Base-by-base conservation (phyloP, 2,329 filamentous ascomycete genomes). In the Colletotrichum lupini region DNA sequence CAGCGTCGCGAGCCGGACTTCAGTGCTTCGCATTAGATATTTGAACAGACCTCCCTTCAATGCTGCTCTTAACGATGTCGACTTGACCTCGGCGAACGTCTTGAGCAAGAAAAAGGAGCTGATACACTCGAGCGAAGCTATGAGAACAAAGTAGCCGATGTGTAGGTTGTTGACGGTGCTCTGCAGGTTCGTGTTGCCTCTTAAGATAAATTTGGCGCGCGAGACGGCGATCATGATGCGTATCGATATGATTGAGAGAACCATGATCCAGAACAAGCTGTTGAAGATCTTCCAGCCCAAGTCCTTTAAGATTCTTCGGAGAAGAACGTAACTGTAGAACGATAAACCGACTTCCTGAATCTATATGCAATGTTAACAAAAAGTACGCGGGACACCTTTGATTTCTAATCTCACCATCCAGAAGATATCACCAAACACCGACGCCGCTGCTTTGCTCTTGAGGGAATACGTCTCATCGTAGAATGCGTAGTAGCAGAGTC, bases 251-350 rank as follows among this genome's bases (percentile, higher is more conserved):
- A 91, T 88, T 11, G 89, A 81, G 1, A 86, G 81, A 46, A 92
- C 81, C 74, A 92, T 89, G 4, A 85, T 86, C 74, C 90, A 92
- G 75, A 92, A 88, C 5, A 92, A 84, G 4, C 79, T 78, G 52
- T 86, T 83, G 72, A 90, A 90, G 4, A 87, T 80, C 2, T 82
- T 79, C 74, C 80, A 79, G 19, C 77, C 77, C n/a, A 75, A 76
- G 63, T 85, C 84, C 68, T 84, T 84, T 0, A 90, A 80, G n/a
- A 89, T 84, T 32, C 86, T 84, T 19, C 82, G 85, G 0, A 90
- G 82, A 68, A 89, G 88, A 46, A 88, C 82, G 76, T 88, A 90
- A 67, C 88, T 88, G 65, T 85, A 86, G 62, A 86, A 84, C 1
- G 83, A 85, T 35, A 86, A 65, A 0, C 84, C 84, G 4, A 83